These are phyloP conservation scores for Lumnitzera racemosa DNA, from an alignment of 345 rosid species.

Conservation along the genomic window DNA sequence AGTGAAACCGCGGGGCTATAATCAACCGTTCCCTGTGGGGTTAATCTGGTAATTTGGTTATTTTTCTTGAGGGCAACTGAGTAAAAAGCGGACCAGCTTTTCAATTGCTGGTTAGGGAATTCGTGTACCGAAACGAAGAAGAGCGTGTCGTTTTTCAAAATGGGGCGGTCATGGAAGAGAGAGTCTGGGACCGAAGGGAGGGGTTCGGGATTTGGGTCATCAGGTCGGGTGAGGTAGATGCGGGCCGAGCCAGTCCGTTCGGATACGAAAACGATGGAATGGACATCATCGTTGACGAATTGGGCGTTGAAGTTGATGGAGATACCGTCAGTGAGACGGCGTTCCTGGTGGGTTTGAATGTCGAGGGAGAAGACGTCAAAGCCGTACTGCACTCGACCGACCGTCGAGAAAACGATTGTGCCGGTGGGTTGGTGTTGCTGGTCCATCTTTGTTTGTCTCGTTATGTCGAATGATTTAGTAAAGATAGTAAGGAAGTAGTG, in stretches of 20 bases:
- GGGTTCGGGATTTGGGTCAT: slow-evolving; percentile 25
- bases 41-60: slow-evolving; percentile 31
- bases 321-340: slow-evolving; percentile 56
- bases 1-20: slow-evolving; percentile 66
- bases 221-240: slow-evolving; percentile 35
- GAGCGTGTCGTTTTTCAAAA: slow-evolving; percentile 32
- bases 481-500: not conserved
- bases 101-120: slow-evolving; percentile 42
- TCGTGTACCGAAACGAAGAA: slow-evolving; percentile 81
- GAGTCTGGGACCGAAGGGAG: slow-evolving; percentile 41
- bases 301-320: slow-evolving; percentile 82
- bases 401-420: slow-evolving; percentile 56
- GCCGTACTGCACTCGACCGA: slow-evolving; percentile 64
- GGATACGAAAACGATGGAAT: slow-evolving; percentile 50
- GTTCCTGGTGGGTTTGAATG: slow-evolving; percentile 19
- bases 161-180: slow-evolving; percentile 82
- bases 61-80: slow-evolving; percentile 14
- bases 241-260: slow-evolving; percentile 52
- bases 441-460: slow-evolving; percentile 24
- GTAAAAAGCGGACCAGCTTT: slow-evolving; percentile 71
- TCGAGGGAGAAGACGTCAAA: slow-evolving; percentile 59
- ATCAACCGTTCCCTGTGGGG: slow-evolving; percentile 52
- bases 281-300: slow-evolving; percentile 24
- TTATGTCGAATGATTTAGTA: not conserved
- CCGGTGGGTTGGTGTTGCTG: slow-evolving; percentile 28